Base-by-base conservation (phyloP, 2,329 filamentous ascomycete species). In the Sporothrix protearum region DNA sequence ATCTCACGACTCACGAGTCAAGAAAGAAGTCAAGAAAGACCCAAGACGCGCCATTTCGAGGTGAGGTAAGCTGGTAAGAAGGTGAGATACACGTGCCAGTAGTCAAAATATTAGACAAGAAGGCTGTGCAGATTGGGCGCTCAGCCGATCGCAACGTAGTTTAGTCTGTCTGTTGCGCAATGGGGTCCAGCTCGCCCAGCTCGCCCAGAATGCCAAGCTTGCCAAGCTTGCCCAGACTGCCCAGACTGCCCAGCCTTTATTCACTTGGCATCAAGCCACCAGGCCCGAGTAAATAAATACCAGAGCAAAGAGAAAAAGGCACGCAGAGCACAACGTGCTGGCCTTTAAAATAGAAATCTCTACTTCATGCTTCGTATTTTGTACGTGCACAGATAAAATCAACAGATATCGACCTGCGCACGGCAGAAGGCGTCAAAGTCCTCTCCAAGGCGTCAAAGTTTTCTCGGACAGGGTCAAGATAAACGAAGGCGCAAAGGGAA, bases 121-220 rank as follows among this genome's bases (percentile, higher is more conserved):
- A 63, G 59, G 59, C 59, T 64, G 59, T 45, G 36, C 36, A 28
- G 36, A 42, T 45, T 64, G 22, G 36, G 59, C 12, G 59, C 59
- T 36, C 36, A 64, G 59, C 12, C 36, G 36, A 64, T 45, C 36
- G 59, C 59, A 22, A 64, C 22, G 28, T 28, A 22, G 33, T 47
- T 14, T 47, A 2, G 36, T 16, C 12, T 64, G 59, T 19, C 59
- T 42, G 22, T 64, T 64, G 36, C 36, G 36, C 36, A 45, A 64
- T 39, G 36, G n/a, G n/a, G n/a, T 8, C 33, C 33, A 36, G 33
- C 33, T 36, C 33, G 12, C 59, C 59, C 30, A 39, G 30, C 55
- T 39, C 28, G 49, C 30, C 30, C 30, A 61, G 33, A 39, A n/a
- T n/a, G n/a, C n/a, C n/a, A n/a, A n/a, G n/a, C n/a, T n/a, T n/a